Conservation (phyloP, 2,329 filamentous ascomycete species). For the Coniella vitis region DNA sequence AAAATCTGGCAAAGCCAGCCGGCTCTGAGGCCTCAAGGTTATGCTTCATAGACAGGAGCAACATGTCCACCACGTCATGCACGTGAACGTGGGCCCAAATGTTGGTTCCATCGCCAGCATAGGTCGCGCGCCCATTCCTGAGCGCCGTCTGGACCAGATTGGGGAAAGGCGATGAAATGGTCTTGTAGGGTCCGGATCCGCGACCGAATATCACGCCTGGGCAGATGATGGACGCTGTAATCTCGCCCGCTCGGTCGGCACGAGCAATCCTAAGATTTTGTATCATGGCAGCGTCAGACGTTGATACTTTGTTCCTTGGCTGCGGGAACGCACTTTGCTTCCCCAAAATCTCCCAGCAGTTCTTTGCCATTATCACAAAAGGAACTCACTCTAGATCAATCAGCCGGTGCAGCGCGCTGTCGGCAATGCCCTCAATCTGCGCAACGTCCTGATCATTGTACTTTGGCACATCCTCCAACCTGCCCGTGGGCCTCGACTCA, state of each 20-base stretch:
- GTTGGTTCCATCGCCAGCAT: constrained; percentile 4
- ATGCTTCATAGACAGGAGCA: neutral
- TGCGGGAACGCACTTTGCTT: no score
- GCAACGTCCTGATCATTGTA: constrained; percentile 2
- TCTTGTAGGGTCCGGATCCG: constrained; percentile 2
- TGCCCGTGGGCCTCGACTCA: constrained; percentile 1
- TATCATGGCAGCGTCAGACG: no score
- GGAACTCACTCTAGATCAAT: neutral
- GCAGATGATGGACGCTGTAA: constrained; percentile 5
- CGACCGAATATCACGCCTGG: constrained; percentile 4
- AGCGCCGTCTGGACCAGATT: constrained; percentile 2
- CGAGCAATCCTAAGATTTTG: neutral
- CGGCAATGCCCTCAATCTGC: constrained; percentile 1
- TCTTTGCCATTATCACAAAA: no score
- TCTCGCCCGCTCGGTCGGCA: constrained; percentile 1
- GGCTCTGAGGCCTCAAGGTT: neutral
- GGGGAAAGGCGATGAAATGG: constrained; percentile 2
- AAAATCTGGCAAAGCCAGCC: constrained; percentile 2
- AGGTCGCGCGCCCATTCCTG: constrained; percentile 1
- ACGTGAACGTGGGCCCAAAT: constrained; percentile 2
- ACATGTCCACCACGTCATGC: constrained; percentile 1
- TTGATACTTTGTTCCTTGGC: no score
- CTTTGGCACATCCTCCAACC: neutral
- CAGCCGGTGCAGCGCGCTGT: neutral
- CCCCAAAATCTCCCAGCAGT: neutral